Evolutionary conservation across 345 rosid genomes (phyloP).

Genomic region (Populus pruinosa): DNA sequence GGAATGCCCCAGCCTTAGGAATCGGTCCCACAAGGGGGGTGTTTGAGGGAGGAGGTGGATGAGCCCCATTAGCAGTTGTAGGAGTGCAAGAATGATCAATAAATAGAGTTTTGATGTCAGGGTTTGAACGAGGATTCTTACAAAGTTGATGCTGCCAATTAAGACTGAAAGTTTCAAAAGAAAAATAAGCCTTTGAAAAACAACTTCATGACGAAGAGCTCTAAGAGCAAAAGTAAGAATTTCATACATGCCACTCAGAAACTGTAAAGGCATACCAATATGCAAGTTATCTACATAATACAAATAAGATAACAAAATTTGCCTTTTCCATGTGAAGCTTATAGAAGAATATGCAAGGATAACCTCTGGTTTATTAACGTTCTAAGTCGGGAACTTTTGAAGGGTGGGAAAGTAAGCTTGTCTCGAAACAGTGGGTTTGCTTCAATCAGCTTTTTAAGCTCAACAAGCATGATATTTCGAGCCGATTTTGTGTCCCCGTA

Average conservation of each 20-base stretch:
- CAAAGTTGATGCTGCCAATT: slow-evolving; percentile 98
- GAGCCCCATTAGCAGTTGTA: slow-evolving; percentile 59
- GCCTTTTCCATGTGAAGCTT: neutral
- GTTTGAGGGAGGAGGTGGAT: slow-evolving; percentile 60
- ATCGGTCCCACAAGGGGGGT: slow-evolving; percentile 61
- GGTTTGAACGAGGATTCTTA: slow-evolving; percentile 86
- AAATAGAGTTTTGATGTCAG: slow-evolving; percentile 87
- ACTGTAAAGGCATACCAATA: neutral
- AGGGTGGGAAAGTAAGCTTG: slow-evolving; percentile 59
- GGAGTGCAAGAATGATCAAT: slow-evolving; percentile 72
- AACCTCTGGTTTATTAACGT: slow-evolving; percentile 91
- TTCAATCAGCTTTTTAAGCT: slow-evolving; percentile 71
- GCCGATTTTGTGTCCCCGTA: slow-evolving; percentile 81
- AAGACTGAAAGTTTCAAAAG: slow-evolving; percentile 45
- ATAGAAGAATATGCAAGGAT: slow-evolving; percentile 12
- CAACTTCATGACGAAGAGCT: neutral
- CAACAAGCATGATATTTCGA: slow-evolving; percentile 59
- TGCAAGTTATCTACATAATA: neutral
- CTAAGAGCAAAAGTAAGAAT: neutral
- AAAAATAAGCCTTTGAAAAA: slow-evolving; percentile 14
- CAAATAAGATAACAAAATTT: neutral
- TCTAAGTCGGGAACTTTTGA: slow-evolving; percentile 68
- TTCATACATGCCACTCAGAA: neutral
- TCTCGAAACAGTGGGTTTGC: slow-evolving; percentile 79
- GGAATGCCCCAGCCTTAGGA: slow-evolving; percentile 66